phyloP scores from a whole-genome alignment of 2,329 filamentous ascomycete genomes.

The Exophiala sideris region DNA sequence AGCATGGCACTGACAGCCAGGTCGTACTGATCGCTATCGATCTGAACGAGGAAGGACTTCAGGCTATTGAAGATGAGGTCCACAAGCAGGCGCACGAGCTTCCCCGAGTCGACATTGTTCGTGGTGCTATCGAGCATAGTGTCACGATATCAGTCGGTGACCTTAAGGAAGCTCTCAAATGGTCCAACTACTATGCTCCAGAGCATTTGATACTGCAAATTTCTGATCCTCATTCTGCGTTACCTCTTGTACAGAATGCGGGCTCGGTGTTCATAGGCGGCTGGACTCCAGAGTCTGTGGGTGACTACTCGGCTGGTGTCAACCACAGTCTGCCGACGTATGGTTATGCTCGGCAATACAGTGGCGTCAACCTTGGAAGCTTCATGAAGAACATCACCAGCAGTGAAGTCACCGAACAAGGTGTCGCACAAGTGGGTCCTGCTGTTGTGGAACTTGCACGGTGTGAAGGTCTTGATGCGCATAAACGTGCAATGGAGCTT shows the following conservation, averaged over 20 bases:
- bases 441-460: conserved; percentile 94
- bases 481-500: conserved; percentile 70
- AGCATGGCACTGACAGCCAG: conserved; percentile 95
- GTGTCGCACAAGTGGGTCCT: conserved; percentile 76
- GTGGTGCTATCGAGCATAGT: conserved; percentile 85
- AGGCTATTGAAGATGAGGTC: conserved; percentile 86
- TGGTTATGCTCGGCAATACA: conserved; percentile 97
- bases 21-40: conserved; percentile 86
- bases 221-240: conserved; percentile 67
- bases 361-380: conserved; percentile 89
- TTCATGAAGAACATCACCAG: conserved; percentile 98
- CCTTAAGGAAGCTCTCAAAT: conserved; percentile 68
- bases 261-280: conserved; percentile 93
- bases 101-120: conserved; percentile 88
- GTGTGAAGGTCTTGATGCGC: conserved; percentile 91
- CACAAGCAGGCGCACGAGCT: conserved; percentile 82
- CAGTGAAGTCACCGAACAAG: conserved; percentile 81
- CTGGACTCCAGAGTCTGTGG: conserved; percentile 97
- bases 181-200: conserved; percentile 92
- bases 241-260: conserved; percentile 82
- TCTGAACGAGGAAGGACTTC: conserved; percentile 67
- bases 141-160: conserved; percentile 75
- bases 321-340: conserved; percentile 97
- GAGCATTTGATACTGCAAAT: conserved; percentile 95
- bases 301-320: conserved; percentile 95